Evolutionary conservation across 2,329 filamentous ascomycete species (phyloP), one percentile per base, ranked within the genome.

Genomic region (Amauroascus niger): DNA sequence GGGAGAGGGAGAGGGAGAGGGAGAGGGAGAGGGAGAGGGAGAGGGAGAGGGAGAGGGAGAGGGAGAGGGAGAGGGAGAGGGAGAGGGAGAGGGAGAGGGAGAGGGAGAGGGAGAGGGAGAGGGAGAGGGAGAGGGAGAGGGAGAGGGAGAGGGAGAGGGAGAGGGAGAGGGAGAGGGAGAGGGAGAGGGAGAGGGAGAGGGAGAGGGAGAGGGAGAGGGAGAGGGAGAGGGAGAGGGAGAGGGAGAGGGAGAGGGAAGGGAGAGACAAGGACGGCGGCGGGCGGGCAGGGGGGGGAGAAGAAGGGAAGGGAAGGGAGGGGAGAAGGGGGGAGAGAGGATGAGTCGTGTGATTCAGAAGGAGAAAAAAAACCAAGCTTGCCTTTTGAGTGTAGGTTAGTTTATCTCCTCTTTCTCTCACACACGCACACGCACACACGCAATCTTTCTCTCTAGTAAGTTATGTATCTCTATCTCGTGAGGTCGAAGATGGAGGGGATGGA

Each of bases 271-370:
- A 20, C 7, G n/a, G n/a, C n/a, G n/a, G n/a, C n/a, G n/a, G n/a
- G n/a, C n/a, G n/a, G n/a, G n/a, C n/a, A 4, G 33, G 18, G 35
- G 35, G 9, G 18, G 35, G 16, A 14, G 35, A 5, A 9, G n/a
- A 14, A 7, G 11, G 13, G 9, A n/a, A 14, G 4, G 14, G n/a
- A 9, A 9, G 18, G 35, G 14, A 3, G n/a, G 20, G 13, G 41
- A 16, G 41, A 26, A 20, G 3, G 41, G 3, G 41, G 18, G 41
- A 11, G 35, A 39, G 35, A 16, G 35, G 14, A n/a, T 13, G 46
- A 32, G 44, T 47, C 46, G 32, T 49, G 47, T 49, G 47, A 49
- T 49, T 26, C 41, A 7, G 28, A 9, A 5, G 24, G 11, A 30
- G 48, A 41, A 32, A 41, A 16, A n/a, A n/a, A n/a, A n/a, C n/a